A percentile compares a stretch with the other conserved stretches of the same genome.
Evolutionary conservation across 1,284 basidiomycete species (phyloP).

Genomic region (Ceratobasidium theobromae): DNA sequence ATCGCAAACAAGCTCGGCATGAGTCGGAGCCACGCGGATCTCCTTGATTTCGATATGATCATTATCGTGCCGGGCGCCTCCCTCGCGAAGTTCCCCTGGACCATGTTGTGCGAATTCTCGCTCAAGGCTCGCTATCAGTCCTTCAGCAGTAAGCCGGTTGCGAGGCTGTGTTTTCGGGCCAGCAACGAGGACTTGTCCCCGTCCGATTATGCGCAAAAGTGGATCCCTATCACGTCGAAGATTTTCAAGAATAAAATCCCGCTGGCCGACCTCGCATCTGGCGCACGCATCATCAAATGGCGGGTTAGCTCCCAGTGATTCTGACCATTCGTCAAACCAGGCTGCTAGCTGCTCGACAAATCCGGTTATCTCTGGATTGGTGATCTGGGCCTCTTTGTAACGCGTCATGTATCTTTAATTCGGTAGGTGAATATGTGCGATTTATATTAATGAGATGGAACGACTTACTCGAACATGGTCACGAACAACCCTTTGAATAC

Average conservation of each 20-base stretch:
- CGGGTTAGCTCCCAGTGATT: constrained; percentile 44
- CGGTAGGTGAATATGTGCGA: not conserved
- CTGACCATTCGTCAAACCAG: constrained; percentile 54
- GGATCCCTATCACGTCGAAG: not conserved
- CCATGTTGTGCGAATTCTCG: constrained; percentile 51
- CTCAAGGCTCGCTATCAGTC: not conserved
- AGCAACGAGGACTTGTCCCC: not conserved
- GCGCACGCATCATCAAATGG: constrained; percentile 46
- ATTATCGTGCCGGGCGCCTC: constrained; percentile 66
- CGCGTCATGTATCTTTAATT: constrained; percentile 55
- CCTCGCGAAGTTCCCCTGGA: constrained; percentile 53
- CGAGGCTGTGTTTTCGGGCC: not conserved
- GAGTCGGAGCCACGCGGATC: constrained; percentile 64
- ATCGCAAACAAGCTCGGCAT: constrained; percentile 55
- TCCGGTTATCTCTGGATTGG: constrained; percentile 49
- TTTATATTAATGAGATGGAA: not conserved
- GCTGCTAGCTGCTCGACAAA: constrained; percentile 49
- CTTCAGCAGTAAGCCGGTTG: not conserved
- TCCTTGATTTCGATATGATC: constrained; percentile 57
- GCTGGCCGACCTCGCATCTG: constrained; percentile 38
- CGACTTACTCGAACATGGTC: constrained; percentile 56
- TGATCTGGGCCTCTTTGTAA: constrained; percentile 56
- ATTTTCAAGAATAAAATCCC: constrained; percentile 40
- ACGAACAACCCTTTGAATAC: constrained; percentile 53
- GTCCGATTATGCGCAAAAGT: not conserved